A percentile compares a stretch with the other conserved stretches of the same genome.
These are phyloP conservation scores for Dimocarpus longan DNA, from an alignment of 345 rosid genomes.

Conservation along the genomic window DNA sequence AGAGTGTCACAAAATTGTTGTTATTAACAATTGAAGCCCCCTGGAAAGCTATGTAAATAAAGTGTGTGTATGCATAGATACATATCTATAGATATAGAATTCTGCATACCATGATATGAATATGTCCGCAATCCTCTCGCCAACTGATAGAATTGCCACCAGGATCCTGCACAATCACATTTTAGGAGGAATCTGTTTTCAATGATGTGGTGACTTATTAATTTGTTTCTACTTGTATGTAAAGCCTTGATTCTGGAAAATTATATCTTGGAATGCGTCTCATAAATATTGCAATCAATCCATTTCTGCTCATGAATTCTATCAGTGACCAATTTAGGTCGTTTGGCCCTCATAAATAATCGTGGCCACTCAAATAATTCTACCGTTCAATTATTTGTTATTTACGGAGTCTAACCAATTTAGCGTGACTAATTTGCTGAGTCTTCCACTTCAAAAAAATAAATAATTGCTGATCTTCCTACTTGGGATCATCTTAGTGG, in stretches of 20 bases:
- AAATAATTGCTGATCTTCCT: too few species aligned
- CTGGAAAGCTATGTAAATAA: not conserved
- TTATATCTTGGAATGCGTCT: too few species aligned
- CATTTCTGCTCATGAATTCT: slow-evolving; percentile 1
- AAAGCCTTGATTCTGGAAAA: not conserved
- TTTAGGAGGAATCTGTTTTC: not conserved
- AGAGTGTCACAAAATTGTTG: slow-evolving; percentile 3
- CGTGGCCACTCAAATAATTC: not conserved
- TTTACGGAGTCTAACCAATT: not conserved
- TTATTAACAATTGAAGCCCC: not conserved
- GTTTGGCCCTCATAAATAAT: not conserved
- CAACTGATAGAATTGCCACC: slow-evolving; percentile 64
- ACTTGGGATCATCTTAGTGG: too few species aligned
- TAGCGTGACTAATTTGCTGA: not conserved
- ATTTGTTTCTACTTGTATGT: not conserved
- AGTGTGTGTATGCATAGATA: too few species aligned
- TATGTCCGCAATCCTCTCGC: slow-evolving; percentile 67
- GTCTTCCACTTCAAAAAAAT: not conserved
- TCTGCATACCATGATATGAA: slow-evolving; percentile 69
- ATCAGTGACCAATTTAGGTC: not conserved
- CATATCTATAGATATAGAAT: not conserved
- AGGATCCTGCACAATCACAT: slow-evolving; percentile 65
- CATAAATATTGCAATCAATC: too few species aligned
- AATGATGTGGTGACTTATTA: too few species aligned
- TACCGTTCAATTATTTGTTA: not conserved